phyloP scores from a whole-genome alignment of 352 stramenopile genomes.

The Blastocystis sp. region DNA sequence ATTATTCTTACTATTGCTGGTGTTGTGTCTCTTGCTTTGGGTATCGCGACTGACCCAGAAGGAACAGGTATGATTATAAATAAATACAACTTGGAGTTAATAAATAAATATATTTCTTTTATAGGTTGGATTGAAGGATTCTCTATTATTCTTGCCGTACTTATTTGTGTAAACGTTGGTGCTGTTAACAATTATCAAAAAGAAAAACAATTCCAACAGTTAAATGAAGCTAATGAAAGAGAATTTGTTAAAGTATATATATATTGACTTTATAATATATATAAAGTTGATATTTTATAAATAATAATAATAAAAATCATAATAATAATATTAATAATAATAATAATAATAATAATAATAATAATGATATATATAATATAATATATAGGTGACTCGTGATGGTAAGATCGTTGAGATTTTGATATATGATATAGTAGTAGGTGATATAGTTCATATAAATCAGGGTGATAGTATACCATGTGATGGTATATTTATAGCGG shows the following conservation, averaged over 20 bases:
- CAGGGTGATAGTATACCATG: slow-evolving; percentile 55
- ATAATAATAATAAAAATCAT: too few species aligned
- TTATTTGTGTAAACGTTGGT: slow-evolving; percentile 62
- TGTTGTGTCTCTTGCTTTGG: slow-evolving; percentile 57
- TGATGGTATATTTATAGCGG: slow-evolving; percentile 70
- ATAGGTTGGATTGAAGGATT: slow-evolving; percentile 62
- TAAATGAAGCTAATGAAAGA: slow-evolving; percentile 57
- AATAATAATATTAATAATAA: too few species aligned
- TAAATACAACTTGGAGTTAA: too few species aligned
- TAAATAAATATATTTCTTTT: slow-evolving; percentile 48
- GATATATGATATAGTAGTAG: slow-evolving; percentile 38
- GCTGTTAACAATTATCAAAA: slow-evolving; percentile 69
- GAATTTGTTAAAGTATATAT: slow-evolving; percentile 57
- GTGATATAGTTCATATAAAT: slow-evolving; percentile 36
- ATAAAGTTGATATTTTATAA: too few species aligned
- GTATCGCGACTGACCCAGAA: too few species aligned
- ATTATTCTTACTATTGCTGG: slow-evolving; percentile 60
- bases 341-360: too few species aligned
- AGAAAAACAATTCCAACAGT: slow-evolving; percentile 58
- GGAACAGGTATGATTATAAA: too few species aligned
- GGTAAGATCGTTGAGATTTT: slow-evolving; percentile 11
- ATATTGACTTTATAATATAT: too few species aligned
- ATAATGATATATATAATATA: too few species aligned
- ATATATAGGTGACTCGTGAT: slow-evolving; percentile 35
- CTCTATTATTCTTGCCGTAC: slow-evolving; percentile 63